These are phyloP conservation scores for Favolaschia claudopus DNA, from an alignment of 768 basidiomycete genomes.

Conservation along the genomic window DNA sequence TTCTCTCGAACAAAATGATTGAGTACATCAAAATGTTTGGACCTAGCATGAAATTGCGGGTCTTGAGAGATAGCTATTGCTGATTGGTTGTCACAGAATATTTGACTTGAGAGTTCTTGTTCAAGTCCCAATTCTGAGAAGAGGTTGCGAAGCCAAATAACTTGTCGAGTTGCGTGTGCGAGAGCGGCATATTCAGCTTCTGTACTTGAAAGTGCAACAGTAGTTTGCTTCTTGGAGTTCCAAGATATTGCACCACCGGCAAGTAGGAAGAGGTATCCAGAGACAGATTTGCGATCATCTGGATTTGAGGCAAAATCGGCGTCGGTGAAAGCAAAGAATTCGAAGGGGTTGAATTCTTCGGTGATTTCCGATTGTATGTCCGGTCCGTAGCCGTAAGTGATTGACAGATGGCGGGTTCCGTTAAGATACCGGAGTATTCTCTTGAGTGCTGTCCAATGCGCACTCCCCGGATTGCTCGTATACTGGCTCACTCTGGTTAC, in stretches of 20 bases:
- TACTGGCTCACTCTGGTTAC: slow-evolving; percentile 16
- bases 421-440: slow-evolving; percentile 20
- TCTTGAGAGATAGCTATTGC: slow-evolving; percentile 3
- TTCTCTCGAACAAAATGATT: slow-evolving; percentile 14
- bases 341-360: neutral
- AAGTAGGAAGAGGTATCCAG: slow-evolving; percentile 29
- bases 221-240: slow-evolving; percentile 35
- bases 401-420: neutral
- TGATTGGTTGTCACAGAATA: slow-evolving; percentile 4
- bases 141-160: slow-evolving; percentile 29
- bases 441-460: slow-evolving; percentile 20
- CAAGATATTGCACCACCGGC: slow-evolving; percentile 34
- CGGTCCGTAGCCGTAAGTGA: slow-evolving; percentile 6
- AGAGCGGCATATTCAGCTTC: slow-evolving; percentile 42
- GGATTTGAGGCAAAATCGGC: slow-evolving; percentile 25
- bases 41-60: slow-evolving; percentile 4
- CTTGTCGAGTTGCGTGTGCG: slow-evolving; percentile 24
- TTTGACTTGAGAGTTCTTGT: neutral
- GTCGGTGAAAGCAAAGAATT: slow-evolving; percentile 16
- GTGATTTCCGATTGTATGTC: neutral
- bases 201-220: slow-evolving; percentile 35
- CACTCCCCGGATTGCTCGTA: slow-evolving; percentile 10
- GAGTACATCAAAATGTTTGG: slow-evolving; percentile 10
- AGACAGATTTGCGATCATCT: slow-evolving; percentile 17
- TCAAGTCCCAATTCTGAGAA: slow-evolving; percentile 12